phyloP scores from a whole-genome alignment of 371 early-diverging fungal genomes.

The Mucor indicus region DNA sequence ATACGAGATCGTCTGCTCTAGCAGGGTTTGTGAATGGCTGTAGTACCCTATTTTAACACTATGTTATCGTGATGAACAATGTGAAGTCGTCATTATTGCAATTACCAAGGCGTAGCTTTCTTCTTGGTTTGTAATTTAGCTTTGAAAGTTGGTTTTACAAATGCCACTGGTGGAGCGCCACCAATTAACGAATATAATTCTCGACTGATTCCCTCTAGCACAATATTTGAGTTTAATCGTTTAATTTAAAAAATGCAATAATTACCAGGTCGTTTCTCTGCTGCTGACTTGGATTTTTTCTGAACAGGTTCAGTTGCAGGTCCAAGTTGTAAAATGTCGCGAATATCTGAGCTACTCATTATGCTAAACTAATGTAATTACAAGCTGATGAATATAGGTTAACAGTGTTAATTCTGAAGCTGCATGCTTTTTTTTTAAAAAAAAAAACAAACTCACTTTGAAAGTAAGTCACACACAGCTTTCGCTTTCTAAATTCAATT shows the following conservation, averaged over 20 bases:
- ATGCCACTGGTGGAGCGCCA: slow-evolving; percentile 64
- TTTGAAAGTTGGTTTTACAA: slow-evolving; percentile 64
- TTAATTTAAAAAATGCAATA: background rate
- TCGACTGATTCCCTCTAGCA: slow-evolving; percentile 66
- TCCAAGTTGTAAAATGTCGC: slow-evolving; percentile 61
- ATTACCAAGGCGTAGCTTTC: slow-evolving; percentile 63
- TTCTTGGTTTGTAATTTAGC: slow-evolving; percentile 68
- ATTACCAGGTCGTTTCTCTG: slow-evolving; percentile 56
- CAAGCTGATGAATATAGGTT: no score
- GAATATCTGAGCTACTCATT: slow-evolving; percentile 62
- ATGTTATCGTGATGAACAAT: background rate
- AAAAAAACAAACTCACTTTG: no score
- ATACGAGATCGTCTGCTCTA: slow-evolving; percentile 64
- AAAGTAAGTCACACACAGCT: no score
- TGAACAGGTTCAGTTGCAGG: slow-evolving; percentile 36
- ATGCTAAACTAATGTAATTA: background rate
- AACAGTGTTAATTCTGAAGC: no score
- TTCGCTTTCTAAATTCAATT: no score
- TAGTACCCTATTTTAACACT: slow-evolving; percentile 54
- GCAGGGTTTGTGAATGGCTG: slow-evolving; percentile 79
- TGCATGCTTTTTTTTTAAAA: no score
- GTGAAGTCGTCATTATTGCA: background rate
- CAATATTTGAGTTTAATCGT: background rate
- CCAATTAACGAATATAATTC: slow-evolving; percentile 71
- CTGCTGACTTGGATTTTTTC: slow-evolving; percentile 29